Base-by-base conservation (phyloP, 2,329 filamentous ascomycete genomes). In the Beauveria bassiana region DNA sequence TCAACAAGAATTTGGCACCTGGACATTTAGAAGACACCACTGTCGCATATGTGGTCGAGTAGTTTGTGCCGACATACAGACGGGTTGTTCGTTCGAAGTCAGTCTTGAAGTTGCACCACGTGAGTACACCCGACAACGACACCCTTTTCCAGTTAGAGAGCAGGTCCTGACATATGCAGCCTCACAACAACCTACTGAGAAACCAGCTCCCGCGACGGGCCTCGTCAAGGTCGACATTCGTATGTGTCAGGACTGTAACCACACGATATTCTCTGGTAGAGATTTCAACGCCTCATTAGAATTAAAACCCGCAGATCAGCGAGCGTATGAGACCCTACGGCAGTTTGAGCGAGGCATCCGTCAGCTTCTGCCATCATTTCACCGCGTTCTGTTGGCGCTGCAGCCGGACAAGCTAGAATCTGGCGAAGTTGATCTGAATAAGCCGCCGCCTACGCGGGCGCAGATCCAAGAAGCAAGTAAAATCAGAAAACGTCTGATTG, bases 31-130 rank as follows among this genome's bases (percentile, higher is more conserved):
- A 68, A 81, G 95, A 66, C 95, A 98, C 73, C 95, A 99, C 74
- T 99, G 95, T 74, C 85, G 95, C 60, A 88, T 96, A 74, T 99
- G 95, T 69, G 95, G 95, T 3, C 85, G 89, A 49, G 92, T 99
- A 0, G 91, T 99, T 0, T 99, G 95, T 71, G 91, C 91, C 14
- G 95, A 99, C 73, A 84, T 84, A 0, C 82, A 85, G 62, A 99
- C 95, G 0, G 86, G 76, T 3, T 99, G 95, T 73, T 99, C 95
- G 1, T 85, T 80, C 9, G 90, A 96, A 67, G 81, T 99, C 59
- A 90, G 88, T 5, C 76, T 99, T 49, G 91, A 89, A 68, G 87
- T 98, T 20, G 80, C 87, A 3, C 74, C 69, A 77, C 82, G 75
- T 70, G 77, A 64, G 73, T 69, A 24, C 12, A 31, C 18, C 22